Conservation (phyloP, 164 flowering plant species). For the Echeveria elegans region DNA sequence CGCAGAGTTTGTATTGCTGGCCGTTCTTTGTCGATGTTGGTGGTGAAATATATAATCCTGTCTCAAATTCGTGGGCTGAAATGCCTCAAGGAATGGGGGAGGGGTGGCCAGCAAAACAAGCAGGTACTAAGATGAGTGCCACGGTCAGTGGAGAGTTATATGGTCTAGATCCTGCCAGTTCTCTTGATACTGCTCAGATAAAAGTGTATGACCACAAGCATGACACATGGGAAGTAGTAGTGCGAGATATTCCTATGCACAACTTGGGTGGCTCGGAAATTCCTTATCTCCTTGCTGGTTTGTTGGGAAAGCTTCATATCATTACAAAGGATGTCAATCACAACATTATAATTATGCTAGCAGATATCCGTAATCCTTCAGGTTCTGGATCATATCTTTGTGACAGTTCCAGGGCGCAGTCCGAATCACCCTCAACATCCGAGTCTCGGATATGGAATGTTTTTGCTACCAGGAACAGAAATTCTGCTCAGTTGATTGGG, state of each 20-base stretch:
- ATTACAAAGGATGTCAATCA: slow-evolving; percentile 23
- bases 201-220: slow-evolving; percentile 64
- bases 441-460: slow-evolving; percentile 16
- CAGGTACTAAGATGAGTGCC: slow-evolving; percentile 81
- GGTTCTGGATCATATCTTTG: background rate
- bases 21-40: slow-evolving; percentile 72
- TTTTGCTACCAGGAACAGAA: slow-evolving; percentile 11
- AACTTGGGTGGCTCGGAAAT: slow-evolving; percentile 63
- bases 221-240: slow-evolving; percentile 74
- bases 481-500: slow-evolving; percentile 14
- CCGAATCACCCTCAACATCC: slow-evolving; percentile 10
- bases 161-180: slow-evolving; percentile 79
- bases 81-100: slow-evolving; percentile 97
- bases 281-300: slow-evolving; percentile 73
- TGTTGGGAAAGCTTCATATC: slow-evolving; percentile 72
- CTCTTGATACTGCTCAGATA: slow-evolving; percentile 61
- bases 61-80: slow-evolving; percentile 62
- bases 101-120: slow-evolving; percentile 96
- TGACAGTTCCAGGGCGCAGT: background rate
- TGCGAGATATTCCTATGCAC: slow-evolving; percentile 53
- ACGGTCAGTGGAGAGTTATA: slow-evolving; percentile 71
- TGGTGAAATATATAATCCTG: slow-evolving; percentile 49
- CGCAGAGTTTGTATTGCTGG: slow-evolving; percentile 38
- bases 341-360: slow-evolving; percentile 28
- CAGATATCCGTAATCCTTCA: slow-evolving; percentile 10